Conservation (phyloP, 352 stramenopile genomes). For the Phytophthora tentaculata region DNA sequence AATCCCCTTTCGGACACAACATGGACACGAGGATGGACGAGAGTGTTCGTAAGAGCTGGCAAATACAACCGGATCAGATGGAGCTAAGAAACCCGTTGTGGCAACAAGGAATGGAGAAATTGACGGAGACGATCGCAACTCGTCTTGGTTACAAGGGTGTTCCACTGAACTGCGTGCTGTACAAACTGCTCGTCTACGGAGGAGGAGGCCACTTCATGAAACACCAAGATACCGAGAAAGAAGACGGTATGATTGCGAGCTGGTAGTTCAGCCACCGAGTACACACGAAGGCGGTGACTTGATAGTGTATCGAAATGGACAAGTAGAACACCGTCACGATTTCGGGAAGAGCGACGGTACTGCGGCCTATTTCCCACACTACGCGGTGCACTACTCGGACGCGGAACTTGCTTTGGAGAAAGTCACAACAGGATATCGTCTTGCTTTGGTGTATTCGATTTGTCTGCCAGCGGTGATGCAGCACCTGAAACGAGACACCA, state of each 20-base stretch:
- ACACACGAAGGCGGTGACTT: neutral
- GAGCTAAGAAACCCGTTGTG: neutral
- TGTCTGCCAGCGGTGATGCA: neutral
- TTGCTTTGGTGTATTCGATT: neutral
- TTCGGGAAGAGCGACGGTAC: neutral
- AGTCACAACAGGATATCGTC: neutral
- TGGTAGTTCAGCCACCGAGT: neutral
- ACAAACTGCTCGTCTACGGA: neutral
- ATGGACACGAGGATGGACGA: neutral
- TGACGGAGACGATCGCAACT: neutral
- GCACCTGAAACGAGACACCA: neutral
- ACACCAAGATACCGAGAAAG: neutral
- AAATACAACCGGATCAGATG: neutral
- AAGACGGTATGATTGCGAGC: neutral
- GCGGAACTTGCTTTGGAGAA: neutral
- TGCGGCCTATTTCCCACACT: neutral
- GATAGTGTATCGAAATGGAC: neutral
- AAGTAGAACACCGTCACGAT: neutral
- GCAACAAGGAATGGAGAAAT: neutral
- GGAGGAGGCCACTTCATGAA: neutral
- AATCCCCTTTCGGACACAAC: neutral
- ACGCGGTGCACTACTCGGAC: neutral
- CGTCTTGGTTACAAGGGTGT: neutral
- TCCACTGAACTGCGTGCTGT: neutral
- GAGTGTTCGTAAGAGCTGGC: neutral